Evolutionary conservation across 495 filamentous ascomycete genomes (phyloP), one percentile per base, ranked within the genome.

Genomic region (Penicillium parvum): DNA sequence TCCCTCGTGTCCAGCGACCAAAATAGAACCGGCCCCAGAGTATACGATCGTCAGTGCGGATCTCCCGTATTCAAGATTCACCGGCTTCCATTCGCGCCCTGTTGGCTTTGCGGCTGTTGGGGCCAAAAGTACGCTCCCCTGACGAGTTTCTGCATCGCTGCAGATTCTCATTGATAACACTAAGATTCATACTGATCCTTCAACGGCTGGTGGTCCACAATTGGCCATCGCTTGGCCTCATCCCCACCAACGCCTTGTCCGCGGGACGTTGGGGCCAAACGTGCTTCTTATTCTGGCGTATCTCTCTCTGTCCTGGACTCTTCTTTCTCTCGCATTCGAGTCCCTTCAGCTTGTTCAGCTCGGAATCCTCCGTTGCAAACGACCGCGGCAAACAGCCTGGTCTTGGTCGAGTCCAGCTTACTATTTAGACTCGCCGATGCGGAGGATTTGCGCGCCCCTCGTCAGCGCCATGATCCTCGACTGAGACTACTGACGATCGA

Each of bases 401-500:
- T n/a, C 6, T 7, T 27, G 3, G 8, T 27, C 25, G n/a, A 30
- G 12, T 15, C 16, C 11, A 30, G n/a, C n/a, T 6, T 30, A n/a
- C 5, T 15, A 4, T 30, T 12, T 14, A 15, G 28, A 30, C 28
- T n/a, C n/a, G 28, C 28, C 9, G 12, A 30, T 30, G 28, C 28
- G 28, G 12, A 29, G 7, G 28, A 30, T 30, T 10, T 6, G n/a
- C 11, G 12, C 12, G 28, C 28, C 16, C 16, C 12, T n/a, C 23
- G 37, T 11, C 19, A 40, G 38, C 45, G 32, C 30, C 38, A 50
- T 54, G 51, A 35, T 12, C 29, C 34, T 33, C 22, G 26, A 50
- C 15, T 50, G 37, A 49, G 11, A 21, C n/a, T n/a, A 27, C 30
- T 10, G 17, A 42, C 28, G 6, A 16, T 29, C 19, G 37, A 56